Evolutionary conservation across 2,329 filamentous ascomycete species (phyloP), one percentile per base, ranked within the genome.

Genomic region (Thielaviopsis ethacetica): DNA sequence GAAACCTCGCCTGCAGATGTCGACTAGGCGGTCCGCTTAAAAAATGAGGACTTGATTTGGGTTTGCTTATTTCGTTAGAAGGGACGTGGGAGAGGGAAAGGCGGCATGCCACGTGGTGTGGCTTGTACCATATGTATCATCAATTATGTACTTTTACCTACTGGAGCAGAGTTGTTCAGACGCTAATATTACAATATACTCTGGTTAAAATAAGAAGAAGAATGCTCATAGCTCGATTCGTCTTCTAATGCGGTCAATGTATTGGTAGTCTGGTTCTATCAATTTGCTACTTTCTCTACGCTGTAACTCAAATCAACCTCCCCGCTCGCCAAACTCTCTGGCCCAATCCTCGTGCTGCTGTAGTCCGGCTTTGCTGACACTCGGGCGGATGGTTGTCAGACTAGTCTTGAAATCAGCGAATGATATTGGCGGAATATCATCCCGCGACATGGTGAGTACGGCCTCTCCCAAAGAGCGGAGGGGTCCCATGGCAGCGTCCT

Each of bases 401-500:
- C 90, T 95, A 15, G 87, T 82, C 66, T 87, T 75, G 65, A 98
- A 98, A 69, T 98, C 93, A 47, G 76, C 69, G 59, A 95, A 80
- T 57, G 80, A 79, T 62, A 98, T 97, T 0, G 91, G 85, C 13
- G 91, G 79, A 64, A 98, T 97, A 65, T 97, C 83, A 62, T 98
- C 93, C 80, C 93, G 95, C 0, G 86, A 87, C 77, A 94, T 97
- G 64, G 88, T 84, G 38, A 98, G 76, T 30, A 98, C 74, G 49
- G 86, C 88, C 69, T 97, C 93, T 26, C 93, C 93, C 2, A 97
- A 75, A 57, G 89, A 91, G 34, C 93, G 82, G 13, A 98, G 75
- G 0, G 93, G 93, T 0, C 93, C 91, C 93, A 98, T 98, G 2
- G 93, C 93, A 9, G 93, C 93, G 68, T 98, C 93, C 71, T 98